A percentile compares a stretch with the other conserved stretches of the same genome.
phyloP scores from a whole-genome alignment of 192 early-diverging fungal genomes.

The Coemansia sp. region DNA sequence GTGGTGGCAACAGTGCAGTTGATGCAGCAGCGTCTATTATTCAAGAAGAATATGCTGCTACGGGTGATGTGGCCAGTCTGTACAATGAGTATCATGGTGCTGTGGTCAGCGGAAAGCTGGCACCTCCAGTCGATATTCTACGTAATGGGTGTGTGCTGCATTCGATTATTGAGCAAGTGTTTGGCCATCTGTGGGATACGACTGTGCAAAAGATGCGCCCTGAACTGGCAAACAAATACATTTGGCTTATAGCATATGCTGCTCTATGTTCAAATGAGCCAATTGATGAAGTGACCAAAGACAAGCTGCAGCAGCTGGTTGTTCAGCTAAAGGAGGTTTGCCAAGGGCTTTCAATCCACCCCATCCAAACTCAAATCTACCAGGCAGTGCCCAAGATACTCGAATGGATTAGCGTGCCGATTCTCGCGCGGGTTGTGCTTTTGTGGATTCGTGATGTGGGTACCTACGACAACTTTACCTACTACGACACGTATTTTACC shows the following conservation, averaged over 20 bases:
- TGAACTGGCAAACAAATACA: constrained; percentile 31
- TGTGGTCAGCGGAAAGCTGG: neutral
- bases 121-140: constrained; percentile 19
- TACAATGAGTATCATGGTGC: constrained; percentile 41
- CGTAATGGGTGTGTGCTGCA: constrained; percentile 35
- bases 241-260: constrained; percentile 51
- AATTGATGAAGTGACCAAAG: constrained; percentile 12
- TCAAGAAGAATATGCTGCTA: constrained; percentile 39
- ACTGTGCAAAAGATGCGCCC: constrained; percentile 13
- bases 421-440: constrained; percentile 41
- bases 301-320: constrained; percentile 21
- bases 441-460: constrained; percentile 68
- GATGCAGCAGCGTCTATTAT: constrained; percentile 38
- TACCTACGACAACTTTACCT: constrained; percentile 57
- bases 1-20: constrained; percentile 33
- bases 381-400: constrained; percentile 27
- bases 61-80: constrained; percentile 37
- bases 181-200: constrained; percentile 39
- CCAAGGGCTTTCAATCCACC: constrained; percentile 22
- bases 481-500: constrained; percentile 71
- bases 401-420: constrained; percentile 31
- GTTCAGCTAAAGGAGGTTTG: constrained; percentile 33
- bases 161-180: constrained; percentile 42
- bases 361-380: constrained; percentile 34
- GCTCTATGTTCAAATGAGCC: constrained; percentile 14